Conservation (phyloP, 1,139 yeast genomes). For the Saccharomycopsis hybrid region DNA sequence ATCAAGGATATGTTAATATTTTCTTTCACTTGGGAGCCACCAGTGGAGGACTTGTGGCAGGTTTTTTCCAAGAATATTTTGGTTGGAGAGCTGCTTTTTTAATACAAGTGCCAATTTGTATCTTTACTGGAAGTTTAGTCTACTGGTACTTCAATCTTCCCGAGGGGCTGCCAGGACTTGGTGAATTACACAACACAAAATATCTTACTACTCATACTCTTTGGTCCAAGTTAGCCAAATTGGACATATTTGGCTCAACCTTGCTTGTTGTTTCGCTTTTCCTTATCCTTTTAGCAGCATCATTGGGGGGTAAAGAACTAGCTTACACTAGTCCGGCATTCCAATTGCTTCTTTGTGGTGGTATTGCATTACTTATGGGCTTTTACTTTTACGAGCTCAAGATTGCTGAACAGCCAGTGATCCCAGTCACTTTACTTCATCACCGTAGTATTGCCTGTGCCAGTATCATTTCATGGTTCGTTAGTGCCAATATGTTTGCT, state of each 20-base stretch:
- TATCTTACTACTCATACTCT: slow-evolving; percentile 35
- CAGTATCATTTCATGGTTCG: slow-evolving; percentile 61
- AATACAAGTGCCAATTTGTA: slow-evolving; percentile 55
- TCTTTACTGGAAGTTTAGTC: slow-evolving; percentile 32
- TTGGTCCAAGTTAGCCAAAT: slow-evolving; percentile 36
- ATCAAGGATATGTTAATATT: slow-evolving; percentile 53
- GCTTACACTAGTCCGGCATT: slow-evolving; percentile 36
- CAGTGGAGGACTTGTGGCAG: slow-evolving; percentile 62
- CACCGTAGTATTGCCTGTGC: slow-evolving; percentile 57
- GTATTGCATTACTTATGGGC: slow-evolving; percentile 23
- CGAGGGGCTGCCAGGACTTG: too few species aligned
- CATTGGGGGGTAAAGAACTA: slow-evolving; percentile 51
- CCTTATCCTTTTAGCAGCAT: slow-evolving; percentile 47
- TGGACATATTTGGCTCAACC: slow-evolving; percentile 64
- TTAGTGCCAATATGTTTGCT: slow-evolving; percentile 48
- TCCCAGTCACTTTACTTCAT: slow-evolving; percentile 50
- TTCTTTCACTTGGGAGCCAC: slow-evolving; percentile 59
- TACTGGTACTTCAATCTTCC: too few species aligned
- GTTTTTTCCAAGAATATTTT: slow-evolving; percentile 51
- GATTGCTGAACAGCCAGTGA: slow-evolving; percentile 56
- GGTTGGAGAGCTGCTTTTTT: slow-evolving; percentile 70
- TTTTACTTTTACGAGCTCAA: slow-evolving; percentile 29
- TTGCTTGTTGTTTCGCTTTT: slow-evolving; percentile 37
- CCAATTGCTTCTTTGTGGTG: slow-evolving; percentile 23
- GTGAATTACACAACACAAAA: too few species aligned